Conservation (phyloP, 345 rosid genomes). For the Acer negundo region DNA sequence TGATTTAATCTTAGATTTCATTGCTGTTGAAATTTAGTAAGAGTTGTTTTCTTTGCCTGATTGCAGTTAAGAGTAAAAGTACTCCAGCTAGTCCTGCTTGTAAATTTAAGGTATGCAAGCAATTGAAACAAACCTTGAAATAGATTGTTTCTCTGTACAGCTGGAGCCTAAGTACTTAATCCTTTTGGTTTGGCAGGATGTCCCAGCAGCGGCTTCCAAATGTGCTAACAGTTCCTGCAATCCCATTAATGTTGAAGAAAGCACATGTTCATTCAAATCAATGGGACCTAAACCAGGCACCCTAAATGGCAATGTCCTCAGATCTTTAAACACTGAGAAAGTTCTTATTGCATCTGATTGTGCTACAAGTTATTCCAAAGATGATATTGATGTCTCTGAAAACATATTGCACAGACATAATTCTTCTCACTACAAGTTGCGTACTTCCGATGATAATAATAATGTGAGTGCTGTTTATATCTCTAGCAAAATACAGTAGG, state of each 20-base stretch:
- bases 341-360: constrained; percentile 35
- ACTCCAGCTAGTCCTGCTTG: constrained; percentile 16
- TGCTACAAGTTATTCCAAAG: constrained; percentile 53
- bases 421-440: constrained; percentile 45
- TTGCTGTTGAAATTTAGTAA: constrained; percentile 17
- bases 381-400: constrained; percentile 45
- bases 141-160: constrained; percentile 11
- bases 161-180: constrained; percentile 16
- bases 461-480: constrained; percentile 43
- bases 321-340: constrained; percentile 41
- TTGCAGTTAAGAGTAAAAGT: constrained; percentile 38
- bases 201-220: constrained; percentile 32
- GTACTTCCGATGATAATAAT: constrained; percentile 35
- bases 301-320: constrained; percentile 39
- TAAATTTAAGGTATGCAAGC: constrained; percentile 38
- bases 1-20: constrained; percentile 13
- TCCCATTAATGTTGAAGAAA: constrained; percentile 65
- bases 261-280: constrained; percentile 59
- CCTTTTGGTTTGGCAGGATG: constrained; percentile 40
- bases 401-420: constrained; percentile 29
- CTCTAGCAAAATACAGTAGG: neutral
- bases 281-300: constrained; percentile 36
- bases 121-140: neutral
- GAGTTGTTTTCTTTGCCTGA: constrained; percentile 14
- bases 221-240: constrained; percentile 37